phyloP scores from a whole-genome alignment of 148 eudicot genomes.

The Camellia granthamiana region DNA sequence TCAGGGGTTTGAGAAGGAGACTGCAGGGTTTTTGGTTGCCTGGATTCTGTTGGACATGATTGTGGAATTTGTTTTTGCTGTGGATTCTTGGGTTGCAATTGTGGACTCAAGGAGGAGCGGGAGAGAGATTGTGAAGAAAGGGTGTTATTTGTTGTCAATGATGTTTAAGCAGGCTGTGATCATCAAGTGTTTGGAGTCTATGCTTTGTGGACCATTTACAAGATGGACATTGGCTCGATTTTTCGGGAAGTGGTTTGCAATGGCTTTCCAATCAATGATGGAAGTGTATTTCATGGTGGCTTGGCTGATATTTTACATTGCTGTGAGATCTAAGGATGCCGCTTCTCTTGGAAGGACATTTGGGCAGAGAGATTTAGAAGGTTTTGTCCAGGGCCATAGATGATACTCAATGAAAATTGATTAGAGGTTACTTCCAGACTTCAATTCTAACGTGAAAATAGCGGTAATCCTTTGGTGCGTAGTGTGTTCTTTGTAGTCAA shows the following conservation, averaged over 20 bases:
- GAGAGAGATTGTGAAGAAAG: constrained; percentile 81
- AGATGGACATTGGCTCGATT: constrained; percentile 56
- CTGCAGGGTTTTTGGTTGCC: constrained; percentile 61
- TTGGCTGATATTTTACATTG: constrained; percentile 75
- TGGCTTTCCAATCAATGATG: constrained; percentile 55
- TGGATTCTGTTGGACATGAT: constrained; percentile 70
- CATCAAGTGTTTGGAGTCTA: constrained; percentile 71
- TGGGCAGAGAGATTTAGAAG: constrained; percentile 80
- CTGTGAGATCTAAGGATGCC: constrained; percentile 68
- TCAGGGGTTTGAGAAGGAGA: constrained; percentile 63
- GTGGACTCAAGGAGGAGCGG: constrained; percentile 73
- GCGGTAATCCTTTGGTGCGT: constrained; percentile 30
- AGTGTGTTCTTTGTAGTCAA: constrained; percentile 23
- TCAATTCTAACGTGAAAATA: constrained; percentile 15
- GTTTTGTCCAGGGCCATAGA: constrained; percentile 57
- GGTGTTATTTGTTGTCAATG: constrained; percentile 57
- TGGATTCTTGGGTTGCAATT: constrained; percentile 83
- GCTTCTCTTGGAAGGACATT: constrained; percentile 61
- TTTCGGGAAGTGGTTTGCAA: constrained; percentile 49
- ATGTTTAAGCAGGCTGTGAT: constrained; percentile 67
- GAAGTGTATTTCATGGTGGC: constrained; percentile 93
- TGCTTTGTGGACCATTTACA: constrained; percentile 62
- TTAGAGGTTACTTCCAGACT: constrained; percentile 10
- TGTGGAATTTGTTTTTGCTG: constrained; percentile 66
- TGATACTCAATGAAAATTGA: constrained; percentile 10